phyloP scores from a whole-genome alignment of 495 filamentous ascomycete species.

The Penicillium soppii region DNA sequence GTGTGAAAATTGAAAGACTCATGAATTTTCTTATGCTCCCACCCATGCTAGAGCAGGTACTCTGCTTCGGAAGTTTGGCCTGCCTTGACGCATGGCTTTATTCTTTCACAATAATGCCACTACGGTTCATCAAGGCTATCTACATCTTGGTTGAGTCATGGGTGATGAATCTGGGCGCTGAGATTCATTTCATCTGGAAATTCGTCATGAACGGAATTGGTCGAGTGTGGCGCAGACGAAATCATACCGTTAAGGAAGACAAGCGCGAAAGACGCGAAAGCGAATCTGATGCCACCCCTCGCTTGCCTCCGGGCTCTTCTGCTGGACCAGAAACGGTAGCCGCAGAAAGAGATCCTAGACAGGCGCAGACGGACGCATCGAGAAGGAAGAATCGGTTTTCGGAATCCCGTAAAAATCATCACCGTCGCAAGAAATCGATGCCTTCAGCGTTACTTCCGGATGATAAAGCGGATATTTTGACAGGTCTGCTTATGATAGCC shows the following conservation, averaged over 20 bases:
- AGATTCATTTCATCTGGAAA: conserved; percentile 62
- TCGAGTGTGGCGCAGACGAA: conserved; percentile 69
- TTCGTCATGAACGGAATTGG: conserved; percentile 76
- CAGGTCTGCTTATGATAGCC: conserved; percentile 78
- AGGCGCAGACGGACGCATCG: conserved; percentile 18
- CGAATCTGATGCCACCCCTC: conserved; percentile 26
- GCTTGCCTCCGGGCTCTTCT: conserved; percentile 15
- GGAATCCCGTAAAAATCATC: conserved; percentile 46
- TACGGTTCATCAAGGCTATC: conserved; percentile 83
- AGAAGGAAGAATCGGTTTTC: conserved; percentile 32
- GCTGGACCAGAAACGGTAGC: conserved; percentile 1
- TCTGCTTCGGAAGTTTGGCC: conserved; percentile 84
- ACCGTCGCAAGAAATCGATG: conserved; percentile 76
- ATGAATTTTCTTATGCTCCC: conserved; percentile 84
- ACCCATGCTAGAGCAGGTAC: conserved; percentile 75
- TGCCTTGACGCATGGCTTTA: conserved; percentile 98
- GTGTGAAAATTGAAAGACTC: conserved; percentile 92
- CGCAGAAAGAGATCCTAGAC: conserved; percentile 23
- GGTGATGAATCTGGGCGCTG: conserved; percentile 60
- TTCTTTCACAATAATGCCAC: conserved; percentile 89
- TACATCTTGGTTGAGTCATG: conserved; percentile 75
- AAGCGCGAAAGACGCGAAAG: conserved; percentile 16
- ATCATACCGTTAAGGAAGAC: conserved; percentile 27
- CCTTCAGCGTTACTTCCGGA: conserved; percentile 80
- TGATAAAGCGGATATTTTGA: conserved; percentile 93